Conservation (phyloP, 495 filamentous ascomycete genomes). For the Daldinia childiae region DNA sequence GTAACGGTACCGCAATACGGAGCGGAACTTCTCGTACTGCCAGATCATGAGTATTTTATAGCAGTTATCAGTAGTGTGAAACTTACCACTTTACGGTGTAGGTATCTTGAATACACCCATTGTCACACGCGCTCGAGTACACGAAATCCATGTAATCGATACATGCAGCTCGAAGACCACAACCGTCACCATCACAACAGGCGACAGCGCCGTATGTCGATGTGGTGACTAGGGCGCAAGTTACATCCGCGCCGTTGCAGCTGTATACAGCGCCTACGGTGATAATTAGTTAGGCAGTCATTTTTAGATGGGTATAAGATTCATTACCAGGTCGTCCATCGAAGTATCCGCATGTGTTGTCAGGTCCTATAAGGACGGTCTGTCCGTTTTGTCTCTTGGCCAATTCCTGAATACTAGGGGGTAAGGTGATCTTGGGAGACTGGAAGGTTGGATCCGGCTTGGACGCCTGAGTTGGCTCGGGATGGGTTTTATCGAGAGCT, state of each 20-base stretch:
- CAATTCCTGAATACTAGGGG: conserved; percentile 45
- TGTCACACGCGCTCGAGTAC: conserved; percentile 46
- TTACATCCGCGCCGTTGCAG: conserved; percentile 40
- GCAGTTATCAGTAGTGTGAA: not conserved
- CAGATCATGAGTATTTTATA: conserved; percentile 3
- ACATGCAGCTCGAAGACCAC: conserved; percentile 46
- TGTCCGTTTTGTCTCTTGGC: conserved; percentile 45
- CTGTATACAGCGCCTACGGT: conserved; percentile 48
- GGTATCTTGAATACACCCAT: conserved; percentile 48
- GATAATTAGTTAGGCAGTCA: conserved; percentile 6
- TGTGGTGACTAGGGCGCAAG: conserved; percentile 50
- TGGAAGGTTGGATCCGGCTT: conserved; percentile 42
- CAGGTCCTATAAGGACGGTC: conserved; percentile 55
- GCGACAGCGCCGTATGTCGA: conserved; percentile 46
- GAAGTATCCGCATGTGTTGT: conserved; percentile 62
- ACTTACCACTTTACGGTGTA: conserved; percentile 54
- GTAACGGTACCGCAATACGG: conserved; percentile 53
- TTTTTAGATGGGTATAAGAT: not conserved
- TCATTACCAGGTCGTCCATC: conserved; percentile 47
- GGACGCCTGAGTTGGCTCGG: conserved; percentile 44
- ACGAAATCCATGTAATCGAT: conserved; percentile 42
- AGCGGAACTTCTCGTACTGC: conserved; percentile 40
- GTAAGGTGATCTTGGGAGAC: conserved; percentile 45
- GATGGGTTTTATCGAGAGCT: conserved; percentile 44
- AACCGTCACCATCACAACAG: conserved; percentile 47